Evolutionary conservation across 106 monocot species (phyloP).

Genomic region (Dendrobium officinale): DNA sequence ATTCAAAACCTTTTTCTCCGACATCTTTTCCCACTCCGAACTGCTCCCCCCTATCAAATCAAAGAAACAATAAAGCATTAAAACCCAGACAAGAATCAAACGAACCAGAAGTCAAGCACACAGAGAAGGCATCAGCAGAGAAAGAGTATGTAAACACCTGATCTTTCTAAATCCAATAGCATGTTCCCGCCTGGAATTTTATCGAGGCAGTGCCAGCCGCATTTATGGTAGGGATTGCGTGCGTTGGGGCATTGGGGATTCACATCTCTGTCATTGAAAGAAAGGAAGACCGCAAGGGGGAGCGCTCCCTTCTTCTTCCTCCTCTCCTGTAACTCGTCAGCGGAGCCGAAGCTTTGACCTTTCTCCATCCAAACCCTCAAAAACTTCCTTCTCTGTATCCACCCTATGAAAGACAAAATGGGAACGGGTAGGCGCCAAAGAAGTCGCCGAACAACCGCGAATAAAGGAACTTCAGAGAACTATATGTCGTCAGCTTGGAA

Average conservation of each 20-base stretch:
- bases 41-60: slow-evolving; percentile 1
- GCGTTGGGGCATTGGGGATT: slow-evolving; percentile 10
- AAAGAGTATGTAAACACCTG: neutral
- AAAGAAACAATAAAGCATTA: neutral
- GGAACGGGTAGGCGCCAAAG: neutral
- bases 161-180: slow-evolving; percentile 10
- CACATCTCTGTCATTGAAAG: slow-evolving; percentile 8
- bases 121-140: neutral
- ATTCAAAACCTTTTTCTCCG: neutral
- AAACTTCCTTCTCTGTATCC: too few species aligned
- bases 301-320: neutral
- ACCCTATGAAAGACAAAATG: neutral
- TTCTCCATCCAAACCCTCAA: slow-evolving; percentile 2
- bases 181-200: neutral
- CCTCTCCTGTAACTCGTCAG: neutral
- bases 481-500: neutral
- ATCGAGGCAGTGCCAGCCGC: slow-evolving; percentile 8
- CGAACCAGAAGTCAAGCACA: neutral
- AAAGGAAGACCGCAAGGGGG: neutral
- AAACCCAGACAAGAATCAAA: slow-evolving; percentile 6
- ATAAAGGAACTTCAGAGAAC: neutral
- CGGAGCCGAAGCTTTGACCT: neutral
- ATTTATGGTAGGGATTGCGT: slow-evolving; percentile 3
- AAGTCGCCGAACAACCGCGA: neutral
- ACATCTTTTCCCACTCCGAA: slow-evolving; percentile 2